phyloP scores from a whole-genome alignment of 768 basidiomycete genomes.

The Phlebiopsis flavidoalba region DNA sequence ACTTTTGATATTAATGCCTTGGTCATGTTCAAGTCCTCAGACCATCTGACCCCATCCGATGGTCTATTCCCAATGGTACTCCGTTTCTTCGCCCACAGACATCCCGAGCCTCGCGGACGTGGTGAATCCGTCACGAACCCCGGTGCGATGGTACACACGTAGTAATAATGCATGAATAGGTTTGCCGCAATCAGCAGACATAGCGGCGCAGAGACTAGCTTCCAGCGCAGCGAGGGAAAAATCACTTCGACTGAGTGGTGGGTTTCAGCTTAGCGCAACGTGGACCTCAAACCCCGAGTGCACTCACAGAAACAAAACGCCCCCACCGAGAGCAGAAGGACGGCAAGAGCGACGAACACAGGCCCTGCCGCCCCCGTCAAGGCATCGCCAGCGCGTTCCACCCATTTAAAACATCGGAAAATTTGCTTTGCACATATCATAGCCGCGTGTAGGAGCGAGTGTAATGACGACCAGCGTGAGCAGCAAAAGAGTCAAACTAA shows the following conservation, averaged over 20 bases:
- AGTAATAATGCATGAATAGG: conserved; percentile 79
- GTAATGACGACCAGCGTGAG: neutral
- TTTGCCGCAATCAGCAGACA: conserved; percentile 78
- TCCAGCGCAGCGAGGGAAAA: conserved; percentile 55
- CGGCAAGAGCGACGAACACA: conserved; percentile 80
- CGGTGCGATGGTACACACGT: conserved; percentile 72
- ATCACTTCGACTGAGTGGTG: conserved; percentile 68
- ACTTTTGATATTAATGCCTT: conserved; percentile 52
- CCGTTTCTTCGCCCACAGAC: conserved; percentile 55
- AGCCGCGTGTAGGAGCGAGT: neutral
- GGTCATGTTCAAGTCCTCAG: conserved; percentile 44
- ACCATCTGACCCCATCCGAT: conserved; percentile 46
- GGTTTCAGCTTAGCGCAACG: neutral
- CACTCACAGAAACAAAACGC: conserved; percentile 77
- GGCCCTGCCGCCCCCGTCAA: conserved; percentile 91
- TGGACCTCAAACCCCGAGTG: no score
- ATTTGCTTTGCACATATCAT: conserved; percentile 28
- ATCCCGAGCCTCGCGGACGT: conserved; percentile 30
- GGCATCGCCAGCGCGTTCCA: conserved; percentile 73
- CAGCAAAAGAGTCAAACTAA: neutral
- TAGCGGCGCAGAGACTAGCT: conserved; percentile 56
- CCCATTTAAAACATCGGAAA: conserved; percentile 55
- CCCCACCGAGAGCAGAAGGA: conserved; percentile 63
- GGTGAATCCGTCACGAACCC: conserved; percentile 71
- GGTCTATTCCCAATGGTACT: conserved; percentile 21